Evolutionary conservation across 108 stramenopile genomes (phyloP).

Genomic region (Nannochloropsis oceanica): DNA sequence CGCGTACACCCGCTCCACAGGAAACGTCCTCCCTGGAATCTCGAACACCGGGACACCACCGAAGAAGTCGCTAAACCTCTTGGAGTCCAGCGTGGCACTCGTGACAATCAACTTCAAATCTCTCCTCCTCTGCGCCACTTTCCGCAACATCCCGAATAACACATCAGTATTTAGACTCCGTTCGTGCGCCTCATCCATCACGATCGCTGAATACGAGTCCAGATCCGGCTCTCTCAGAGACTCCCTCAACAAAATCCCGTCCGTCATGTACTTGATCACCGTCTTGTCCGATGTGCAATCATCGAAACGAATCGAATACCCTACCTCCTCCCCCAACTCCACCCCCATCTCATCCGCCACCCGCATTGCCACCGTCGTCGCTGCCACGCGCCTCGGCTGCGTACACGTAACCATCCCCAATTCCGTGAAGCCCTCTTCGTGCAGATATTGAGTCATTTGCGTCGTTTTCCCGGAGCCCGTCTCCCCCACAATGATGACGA

Average conservation of each 20-base stretch:
- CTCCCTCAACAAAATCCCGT: slow-evolving; percentile 91
- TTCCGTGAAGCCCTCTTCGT: slow-evolving; percentile 81
- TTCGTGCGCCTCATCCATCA: slow-evolving; percentile 99
- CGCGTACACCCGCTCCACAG: slow-evolving; percentile 53
- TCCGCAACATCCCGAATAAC: slow-evolving; percentile 84
- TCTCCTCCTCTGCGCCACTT: slow-evolving; percentile 59
- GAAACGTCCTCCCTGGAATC: slow-evolving; percentile 86
- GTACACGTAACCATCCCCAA: slow-evolving; percentile 93
- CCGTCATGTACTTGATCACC: slow-evolving; percentile 86
- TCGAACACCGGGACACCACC: slow-evolving; percentile 85
- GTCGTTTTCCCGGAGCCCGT: slow-evolving; percentile 89
- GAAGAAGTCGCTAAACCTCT: slow-evolving; percentile 84
- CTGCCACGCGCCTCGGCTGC: slow-evolving; percentile 84
- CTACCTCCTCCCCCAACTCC: slow-evolving; percentile 59
- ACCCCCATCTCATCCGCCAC: slow-evolving; percentile 87
- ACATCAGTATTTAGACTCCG: slow-evolving; percentile 88
- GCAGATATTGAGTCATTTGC: slow-evolving; percentile 90
- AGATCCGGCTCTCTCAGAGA: slow-evolving; percentile 80
- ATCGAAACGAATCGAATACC: slow-evolving; percentile 98
- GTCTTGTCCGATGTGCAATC: slow-evolving; percentile 73
- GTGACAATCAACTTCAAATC: slow-evolving; percentile 97
- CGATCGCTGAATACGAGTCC: slow-evolving; percentile 70
- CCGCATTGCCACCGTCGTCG: slow-evolving; percentile 97
- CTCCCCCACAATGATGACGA: slow-evolving; percentile 85
- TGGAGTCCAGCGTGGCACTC: slow-evolving; percentile 84